phyloP scores from a whole-genome alignment of 495 filamentous ascomycete genomes.

The Pyrenula massariospora region DNA sequence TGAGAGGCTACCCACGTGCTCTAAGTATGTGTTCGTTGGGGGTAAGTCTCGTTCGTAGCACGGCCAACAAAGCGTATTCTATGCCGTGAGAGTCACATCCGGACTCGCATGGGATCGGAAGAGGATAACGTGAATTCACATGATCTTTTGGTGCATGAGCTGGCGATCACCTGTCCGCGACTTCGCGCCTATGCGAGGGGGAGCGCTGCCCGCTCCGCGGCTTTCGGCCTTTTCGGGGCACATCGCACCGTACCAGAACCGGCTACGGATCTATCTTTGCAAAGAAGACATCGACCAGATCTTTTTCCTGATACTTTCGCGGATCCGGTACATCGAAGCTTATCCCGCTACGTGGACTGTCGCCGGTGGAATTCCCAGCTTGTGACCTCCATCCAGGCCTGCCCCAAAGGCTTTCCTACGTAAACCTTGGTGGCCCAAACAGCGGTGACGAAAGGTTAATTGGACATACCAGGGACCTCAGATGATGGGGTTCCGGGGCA shows the following conservation, averaged over 20 bases:
- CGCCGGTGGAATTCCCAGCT: no score
- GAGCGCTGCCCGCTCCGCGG: neutral
- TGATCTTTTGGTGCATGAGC: neutral
- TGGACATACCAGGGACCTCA: no score
- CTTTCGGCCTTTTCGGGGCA: neutral
- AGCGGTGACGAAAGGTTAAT: neutral
- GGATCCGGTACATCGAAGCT: no score
- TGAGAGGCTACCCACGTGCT: no score
- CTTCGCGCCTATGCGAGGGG: neutral
- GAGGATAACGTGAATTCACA: neutral
- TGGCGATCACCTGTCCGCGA: neutral
- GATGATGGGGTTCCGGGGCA: neutral
- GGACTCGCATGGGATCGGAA: neutral
- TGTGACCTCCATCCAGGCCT: no score
- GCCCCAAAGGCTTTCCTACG: no score
- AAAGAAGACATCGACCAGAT: no score
- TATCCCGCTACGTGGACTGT: no score
- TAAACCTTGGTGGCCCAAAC: neutral
- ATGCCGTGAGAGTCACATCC: neutral
- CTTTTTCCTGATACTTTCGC: no score
- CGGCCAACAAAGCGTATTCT: neutral
- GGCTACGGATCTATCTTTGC: no score
- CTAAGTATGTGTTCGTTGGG: neutral
- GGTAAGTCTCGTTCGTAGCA: neutral
- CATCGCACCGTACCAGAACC: neutral